Conservation (phyloP, 2,329 filamentous ascomycete species). For the Aphanocladium album region DNA sequence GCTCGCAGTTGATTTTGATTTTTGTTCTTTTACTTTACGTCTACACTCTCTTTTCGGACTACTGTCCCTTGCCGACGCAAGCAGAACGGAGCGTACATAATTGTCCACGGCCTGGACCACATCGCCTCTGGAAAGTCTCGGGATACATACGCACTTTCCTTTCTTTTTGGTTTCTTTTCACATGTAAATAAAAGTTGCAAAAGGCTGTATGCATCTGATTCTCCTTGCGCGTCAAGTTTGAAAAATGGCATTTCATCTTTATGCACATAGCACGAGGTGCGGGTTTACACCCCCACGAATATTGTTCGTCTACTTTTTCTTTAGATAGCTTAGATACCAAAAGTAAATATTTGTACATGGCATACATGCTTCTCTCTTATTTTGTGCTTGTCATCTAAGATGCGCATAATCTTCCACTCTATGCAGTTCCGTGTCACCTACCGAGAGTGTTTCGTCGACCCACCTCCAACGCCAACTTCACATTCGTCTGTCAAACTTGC, state of each 20-base stretch:
- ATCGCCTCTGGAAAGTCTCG: neutral
- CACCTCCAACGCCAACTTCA: no score
- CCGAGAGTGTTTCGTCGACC: no score
- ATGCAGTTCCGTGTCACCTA: no score
- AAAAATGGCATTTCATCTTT: constrained; percentile 9
- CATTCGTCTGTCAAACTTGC: neutral
- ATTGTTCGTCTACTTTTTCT: constrained; percentile 12
- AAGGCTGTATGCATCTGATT: neutral
- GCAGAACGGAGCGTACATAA: constrained; percentile 2
- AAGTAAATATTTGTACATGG: constrained; percentile 13
- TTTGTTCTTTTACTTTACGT: neutral
- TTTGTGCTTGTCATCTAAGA: neutral
- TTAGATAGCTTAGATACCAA: constrained; percentile 23
- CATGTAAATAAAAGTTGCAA: constrained; percentile 8
- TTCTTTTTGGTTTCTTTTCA: neutral
- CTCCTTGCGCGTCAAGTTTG: neutral
- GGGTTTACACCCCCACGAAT: constrained; percentile 6
- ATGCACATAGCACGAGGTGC: constrained; percentile 8
- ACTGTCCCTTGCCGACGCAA: neutral
- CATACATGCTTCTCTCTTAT: neutral
- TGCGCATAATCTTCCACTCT: no score
- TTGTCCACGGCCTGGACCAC: constrained; percentile 1
- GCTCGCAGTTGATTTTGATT: constrained; percentile 2
- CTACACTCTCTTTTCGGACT: neutral
- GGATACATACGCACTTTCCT: neutral